Base-by-base conservation (phyloP, 2,329 filamentous ascomycete species). In the Juglanconis juglandina region DNA sequence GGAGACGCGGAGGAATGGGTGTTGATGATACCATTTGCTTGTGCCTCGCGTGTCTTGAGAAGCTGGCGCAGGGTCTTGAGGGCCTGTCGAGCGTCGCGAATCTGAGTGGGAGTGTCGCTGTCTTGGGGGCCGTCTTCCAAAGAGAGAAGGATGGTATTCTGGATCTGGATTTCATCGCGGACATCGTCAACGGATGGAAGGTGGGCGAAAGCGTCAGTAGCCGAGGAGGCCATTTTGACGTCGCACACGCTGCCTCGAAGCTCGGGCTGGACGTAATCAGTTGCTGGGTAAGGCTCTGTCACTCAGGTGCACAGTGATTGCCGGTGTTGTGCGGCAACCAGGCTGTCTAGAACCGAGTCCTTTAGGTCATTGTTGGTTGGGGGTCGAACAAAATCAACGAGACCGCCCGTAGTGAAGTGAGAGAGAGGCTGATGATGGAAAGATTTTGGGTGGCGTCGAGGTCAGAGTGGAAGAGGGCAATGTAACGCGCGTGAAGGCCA, bases 81-180 rank as follows among this genome's bases (percentile, higher is more conserved):
- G 3, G 50, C 42, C 8, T 56, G 47, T 34, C 60, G 60, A 8
- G 59, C 59, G 37, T 75, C 72, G 41, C 69, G 70, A 35, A 73
- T 69, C 9, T 63, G 55, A 34, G 64, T 54, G 11, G 65, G 54
- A 11, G 67, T 67, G n/a, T 60, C 61, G 17, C 56, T 60, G 17
- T 71, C 63, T 9, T 66, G 51, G 3, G 69, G 66, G 2, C 66
- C 59, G 49, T 73, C 70, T 44, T 67, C 65, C n/a, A 82, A 72
- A 2, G 79, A 81, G 7, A 67, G 64, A 3, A 82, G 69, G 24
- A 82, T 72, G 53, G 77, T 75, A 51, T 70, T 70, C 61, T 80
- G 75, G 24, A 80, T 70, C 37, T 66, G 70, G 62, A 82, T 67
- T 58, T 81, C 78, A 52, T 79, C 76, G 17, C 64, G 64, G 24